Conservation (phyloP, 345 rosid species). For the Salix udensis region DNA sequence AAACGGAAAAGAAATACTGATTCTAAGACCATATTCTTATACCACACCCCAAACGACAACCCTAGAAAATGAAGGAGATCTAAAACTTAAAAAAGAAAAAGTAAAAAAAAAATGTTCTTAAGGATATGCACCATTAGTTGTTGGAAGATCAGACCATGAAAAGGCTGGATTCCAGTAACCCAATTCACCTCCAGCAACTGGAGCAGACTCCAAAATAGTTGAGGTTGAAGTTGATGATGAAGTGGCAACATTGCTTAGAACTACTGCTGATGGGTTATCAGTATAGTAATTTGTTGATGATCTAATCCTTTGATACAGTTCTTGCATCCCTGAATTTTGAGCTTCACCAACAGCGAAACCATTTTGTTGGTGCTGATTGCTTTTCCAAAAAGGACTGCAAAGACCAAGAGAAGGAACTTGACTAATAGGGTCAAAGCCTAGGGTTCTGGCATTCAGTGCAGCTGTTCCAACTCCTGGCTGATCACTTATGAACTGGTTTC, state of each 20-base stretch:
- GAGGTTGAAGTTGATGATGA: constrained; percentile 33
- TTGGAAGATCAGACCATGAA: constrained; percentile 64
- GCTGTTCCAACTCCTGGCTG: constrained; percentile 25
- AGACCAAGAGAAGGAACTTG: constrained; percentile 42
- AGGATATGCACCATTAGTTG: constrained; percentile 63
- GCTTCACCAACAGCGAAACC: constrained; percentile 28
- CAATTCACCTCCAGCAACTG: constrained; percentile 39
- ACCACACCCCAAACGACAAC: constrained; percentile 35
- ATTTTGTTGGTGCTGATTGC: constrained; percentile 36
- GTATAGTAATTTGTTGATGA: constrained; percentile 27
- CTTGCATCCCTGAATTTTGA: constrained; percentile 53
- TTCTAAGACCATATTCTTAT: constrained; percentile 30
- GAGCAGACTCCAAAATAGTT: constrained; percentile 45
- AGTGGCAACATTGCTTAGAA: constrained; percentile 36
- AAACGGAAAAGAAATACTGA: background rate
- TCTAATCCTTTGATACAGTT: constrained; percentile 57
- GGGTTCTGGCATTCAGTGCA: constrained; percentile 28
- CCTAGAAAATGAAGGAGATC: constrained; percentile 11
- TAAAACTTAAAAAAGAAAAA: background rate
- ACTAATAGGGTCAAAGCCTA: constrained; percentile 35
- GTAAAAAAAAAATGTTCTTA: constrained; percentile 15
- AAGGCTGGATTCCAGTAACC: constrained; percentile 57
- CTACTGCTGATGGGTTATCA: constrained; percentile 23
- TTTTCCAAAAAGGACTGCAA: constrained; percentile 46
- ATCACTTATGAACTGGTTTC: constrained; percentile 33